These are phyloP conservation scores for Magnaporthales sp. DNA, from an alignment of 2,329 filamentous ascomycete species.

Conservation along the genomic window DNA sequence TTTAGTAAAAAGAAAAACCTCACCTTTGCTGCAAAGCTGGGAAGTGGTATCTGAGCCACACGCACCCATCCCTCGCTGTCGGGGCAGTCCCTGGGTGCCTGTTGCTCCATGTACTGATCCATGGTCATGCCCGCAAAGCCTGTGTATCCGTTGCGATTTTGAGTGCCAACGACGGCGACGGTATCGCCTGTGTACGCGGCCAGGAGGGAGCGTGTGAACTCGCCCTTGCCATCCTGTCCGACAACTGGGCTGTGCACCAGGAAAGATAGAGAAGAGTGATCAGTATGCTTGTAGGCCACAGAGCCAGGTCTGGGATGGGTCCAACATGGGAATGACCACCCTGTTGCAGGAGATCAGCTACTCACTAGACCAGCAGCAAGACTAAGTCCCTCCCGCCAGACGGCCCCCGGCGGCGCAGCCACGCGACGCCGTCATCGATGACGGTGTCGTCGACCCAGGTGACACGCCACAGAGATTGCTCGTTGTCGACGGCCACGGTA, in stretches of 20 bases:
- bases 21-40: conserved; percentile 64
- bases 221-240: conserved; percentile 41
- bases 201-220: conserved; percentile 56
- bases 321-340: no score
- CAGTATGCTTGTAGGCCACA: neutral
- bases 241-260: neutral
- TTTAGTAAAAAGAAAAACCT: neutral
- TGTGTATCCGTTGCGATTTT: conserved; percentile 68
- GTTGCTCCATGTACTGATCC: conserved; percentile 55
- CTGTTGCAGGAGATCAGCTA: no score
- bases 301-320: no score
- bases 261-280: no score
- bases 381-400: conserved; percentile 44
- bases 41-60: conserved; percentile 56
- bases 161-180: conserved; percentile 64
- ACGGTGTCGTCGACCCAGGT: conserved; percentile 61
- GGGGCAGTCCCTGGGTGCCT: conserved; percentile 17
- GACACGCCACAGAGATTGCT: conserved; percentile 58
- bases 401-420: conserved; percentile 34
- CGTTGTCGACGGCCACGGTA: conserved; percentile 57
- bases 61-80: conserved; percentile 37
- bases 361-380: conserved; percentile 56
- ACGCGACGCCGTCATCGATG: conserved; percentile 50
- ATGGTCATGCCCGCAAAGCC: conserved; percentile 55
- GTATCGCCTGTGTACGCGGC: conserved; percentile 53